These are phyloP conservation scores for Coemansia sp. DNA, from an alignment of 192 early-diverging fungal species.

Conservation along the genomic window DNA sequence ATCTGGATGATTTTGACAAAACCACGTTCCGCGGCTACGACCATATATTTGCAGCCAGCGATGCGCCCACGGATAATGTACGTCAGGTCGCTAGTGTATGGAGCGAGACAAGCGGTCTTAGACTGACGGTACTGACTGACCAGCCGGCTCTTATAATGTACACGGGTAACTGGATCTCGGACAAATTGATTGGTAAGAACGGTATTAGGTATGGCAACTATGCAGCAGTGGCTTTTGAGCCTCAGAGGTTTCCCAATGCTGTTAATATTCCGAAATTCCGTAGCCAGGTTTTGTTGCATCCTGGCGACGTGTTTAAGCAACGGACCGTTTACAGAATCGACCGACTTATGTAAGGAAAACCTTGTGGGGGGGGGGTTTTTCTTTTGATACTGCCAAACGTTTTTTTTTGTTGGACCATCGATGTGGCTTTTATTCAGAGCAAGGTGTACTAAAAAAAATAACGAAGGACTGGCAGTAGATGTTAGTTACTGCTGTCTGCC, in stretches of 20 bases:
- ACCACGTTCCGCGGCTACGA: constrained; percentile 70
- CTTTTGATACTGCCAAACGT: constrained; percentile 3
- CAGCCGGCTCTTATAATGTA: constrained; percentile 82
- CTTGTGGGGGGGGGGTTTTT: not conserved
- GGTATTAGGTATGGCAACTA: constrained; percentile 54
- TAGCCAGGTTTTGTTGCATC: constrained; percentile 56
- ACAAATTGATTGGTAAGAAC: constrained; percentile 50
- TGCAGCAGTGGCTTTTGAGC: constrained; percentile 71
- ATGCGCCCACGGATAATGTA: constrained; percentile 29
- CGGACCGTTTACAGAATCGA: constrained; percentile 56
- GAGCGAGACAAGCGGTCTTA: constrained; percentile 62
- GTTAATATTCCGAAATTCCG: constrained; percentile 61
- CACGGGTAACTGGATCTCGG: constrained; percentile 73
- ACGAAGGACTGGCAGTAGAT: not conserved
- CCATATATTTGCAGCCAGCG: constrained; percentile 67
- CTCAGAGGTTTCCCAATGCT: constrained; percentile 62
- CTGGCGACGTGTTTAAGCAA: constrained; percentile 54
- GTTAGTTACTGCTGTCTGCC: not conserved
- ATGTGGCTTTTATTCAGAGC: not conserved
- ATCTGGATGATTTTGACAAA: constrained; percentile 56
- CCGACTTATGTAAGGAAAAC: not conserved
- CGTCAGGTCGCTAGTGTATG: constrained; percentile 52
- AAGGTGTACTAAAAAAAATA: not conserved
- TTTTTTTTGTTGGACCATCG: not conserved
- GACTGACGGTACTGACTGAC: constrained; percentile 64